Base-by-base conservation (phyloP, 2,329 filamentous ascomycete species). In the Xylogone sp. region DNA sequence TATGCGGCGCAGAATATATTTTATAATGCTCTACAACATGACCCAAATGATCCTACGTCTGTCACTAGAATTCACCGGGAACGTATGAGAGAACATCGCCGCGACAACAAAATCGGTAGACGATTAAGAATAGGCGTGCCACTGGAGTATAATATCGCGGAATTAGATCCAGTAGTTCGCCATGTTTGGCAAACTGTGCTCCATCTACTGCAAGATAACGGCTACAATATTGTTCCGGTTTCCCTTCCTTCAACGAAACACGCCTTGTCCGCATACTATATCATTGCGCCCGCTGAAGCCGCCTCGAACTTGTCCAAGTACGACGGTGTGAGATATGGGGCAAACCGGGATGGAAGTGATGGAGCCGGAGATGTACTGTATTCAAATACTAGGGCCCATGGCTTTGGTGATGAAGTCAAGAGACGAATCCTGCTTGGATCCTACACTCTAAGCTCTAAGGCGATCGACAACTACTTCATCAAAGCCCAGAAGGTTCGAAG, bases 261-360 rank as follows among this genome's bases (percentile, higher is more conserved):
- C 59, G 93, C 94, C 0, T 81, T 99, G 1, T 89, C 91, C 19
- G 88, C 94, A 29, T 99, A 99, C 74, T 99, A 99, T 69, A 82
- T 99, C 51, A 84, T 99, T 51, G 95, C 94, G 1, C 90, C 94
- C 0, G 93, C 94, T 16, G 94, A 99, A 71, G 94, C 94, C 3
- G 90, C 90, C 1, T 97, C 93, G 16, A 99, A 99, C 63, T 81
- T 99, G 2, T 90, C 94, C 52, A 97, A 96, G 68, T 99, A 97
- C 68, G 95, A 99, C 62, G 94, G 94, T 19, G 83, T 97, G n/a
- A 87, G 94, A 10, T 99, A 96, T 69, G 94, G 94, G 1, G 49
- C 49, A 39, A 59, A 62, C 16, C 49, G 22, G 21, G 47, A 66
- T 9, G 50, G 63, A 8, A 77, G 75, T 45, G 76, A 84, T 53